Evolutionary conservation across 2,329 filamentous ascomycete genomes (phyloP), one percentile per base, ranked within the genome.

Genomic region (Talaromyces islandicus): DNA sequence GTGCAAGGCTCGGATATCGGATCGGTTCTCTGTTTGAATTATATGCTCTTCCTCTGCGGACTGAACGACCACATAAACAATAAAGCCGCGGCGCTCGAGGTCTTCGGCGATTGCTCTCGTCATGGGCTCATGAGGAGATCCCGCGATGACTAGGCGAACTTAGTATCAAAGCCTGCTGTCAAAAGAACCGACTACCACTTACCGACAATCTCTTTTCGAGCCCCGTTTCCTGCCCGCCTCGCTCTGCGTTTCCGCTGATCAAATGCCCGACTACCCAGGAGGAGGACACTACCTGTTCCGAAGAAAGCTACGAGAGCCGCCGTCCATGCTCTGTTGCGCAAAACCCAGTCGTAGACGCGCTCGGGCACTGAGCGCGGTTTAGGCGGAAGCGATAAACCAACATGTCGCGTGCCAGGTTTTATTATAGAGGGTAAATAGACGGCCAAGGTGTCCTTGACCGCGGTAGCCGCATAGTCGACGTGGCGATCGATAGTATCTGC

Each of bases 41-140:
- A 57, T 59, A 24, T 62, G 60, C 24, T 62, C 56, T 43, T 62
- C 60, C 41, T 62, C 60, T 9, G 46, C 57, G 3, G 60, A 60
- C 27, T 62, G 60, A 14, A 97, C 87, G 64, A 89, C 78, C 38
- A 99, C 82, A 73, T 92, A 99, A 59, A 97, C 91, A 62, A 97
- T 90, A 73, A 95, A 97, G 4, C 94, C 94, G 64, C 92, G 86
- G 62, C 92, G 83, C 77, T 97, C 94, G 66, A 99, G 80, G 70
- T 99, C 94, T 54, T 92, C 77, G 2, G 91, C 87, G 58, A 97
- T 80, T 11, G 91, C 91, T 69, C 88, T 88, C 7, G 91, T 93
- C 69, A 97, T 81, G 17, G 92, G 89, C 68, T 96, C 87, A 55
- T 88, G 85, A 7, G 91, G 89, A 21, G 91, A 92, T n/a, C 93